These are phyloP conservation scores for Phytophthora meadii DNA, from an alignment of 352 stramenopile genomes.

Conservation along the genomic window DNA sequence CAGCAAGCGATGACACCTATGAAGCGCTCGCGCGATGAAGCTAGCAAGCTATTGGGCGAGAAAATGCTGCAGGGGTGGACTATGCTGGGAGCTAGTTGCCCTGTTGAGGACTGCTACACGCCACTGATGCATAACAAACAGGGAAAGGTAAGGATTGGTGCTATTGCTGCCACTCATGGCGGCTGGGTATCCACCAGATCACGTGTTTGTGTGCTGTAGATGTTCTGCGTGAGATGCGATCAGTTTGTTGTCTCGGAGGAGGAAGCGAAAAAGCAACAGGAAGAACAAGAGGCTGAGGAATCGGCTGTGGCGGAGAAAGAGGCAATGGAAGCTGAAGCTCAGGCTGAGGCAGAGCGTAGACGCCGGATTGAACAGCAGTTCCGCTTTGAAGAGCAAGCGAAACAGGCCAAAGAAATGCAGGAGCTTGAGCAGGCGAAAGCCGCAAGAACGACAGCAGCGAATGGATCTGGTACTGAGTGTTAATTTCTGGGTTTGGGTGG, in stretches of 20 bases:
- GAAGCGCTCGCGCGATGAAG: constrained; percentile 68
- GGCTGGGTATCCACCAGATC: background rate
- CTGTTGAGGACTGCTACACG: constrained; percentile 75
- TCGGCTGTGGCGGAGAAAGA: constrained; percentile 50
- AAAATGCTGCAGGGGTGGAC: constrained; percentile 88
- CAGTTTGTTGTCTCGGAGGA: constrained; percentile 82
- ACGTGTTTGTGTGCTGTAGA: constrained; percentile 31
- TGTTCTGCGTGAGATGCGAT: constrained; percentile 82
- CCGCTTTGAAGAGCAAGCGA: constrained; percentile 71
- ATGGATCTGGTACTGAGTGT: constrained; percentile 39
- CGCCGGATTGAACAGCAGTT: constrained; percentile 70
- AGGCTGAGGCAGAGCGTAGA: constrained; percentile 42
- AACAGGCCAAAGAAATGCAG: constrained; percentile 57
- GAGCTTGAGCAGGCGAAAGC: constrained; percentile 38
- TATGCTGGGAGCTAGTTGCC: constrained; percentile 74
- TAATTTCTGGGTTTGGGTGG: background rate
- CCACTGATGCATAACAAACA: constrained; percentile 83
- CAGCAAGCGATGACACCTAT: constrained; percentile 6
- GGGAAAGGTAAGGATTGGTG: constrained; percentile 41
- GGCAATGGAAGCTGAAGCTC: constrained; percentile 48
- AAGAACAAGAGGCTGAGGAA: constrained; percentile 46
- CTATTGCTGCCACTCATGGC: background rate
- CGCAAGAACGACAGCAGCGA: constrained; percentile 4
- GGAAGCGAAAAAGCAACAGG: constrained; percentile 62
- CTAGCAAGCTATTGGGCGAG: constrained; percentile 76